A percentile compares a stretch with the other conserved stretches of the same genome.
These are phyloP conservation scores for Aspergillus hiratsukae DNA, from an alignment of 2,329 filamentous ascomycete genomes.

Conservation along the genomic window DNA sequence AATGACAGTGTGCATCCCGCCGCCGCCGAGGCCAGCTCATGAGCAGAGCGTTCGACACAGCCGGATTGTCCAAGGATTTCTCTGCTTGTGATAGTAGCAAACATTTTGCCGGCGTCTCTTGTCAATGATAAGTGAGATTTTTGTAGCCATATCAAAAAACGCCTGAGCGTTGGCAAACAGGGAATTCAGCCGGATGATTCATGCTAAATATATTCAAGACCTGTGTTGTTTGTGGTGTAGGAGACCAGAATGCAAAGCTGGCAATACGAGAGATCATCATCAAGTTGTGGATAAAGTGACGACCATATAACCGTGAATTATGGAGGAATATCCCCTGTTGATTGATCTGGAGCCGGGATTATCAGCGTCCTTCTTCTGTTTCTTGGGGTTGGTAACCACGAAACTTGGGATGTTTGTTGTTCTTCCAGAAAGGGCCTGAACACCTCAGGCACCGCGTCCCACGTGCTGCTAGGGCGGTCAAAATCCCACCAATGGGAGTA, in stretches of 20 bases:
- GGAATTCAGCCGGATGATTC: background rate
- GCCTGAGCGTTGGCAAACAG: background rate
- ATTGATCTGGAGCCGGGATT: background rate
- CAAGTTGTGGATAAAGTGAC: background rate
- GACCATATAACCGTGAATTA: too few species aligned
- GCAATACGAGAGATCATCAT: background rate
- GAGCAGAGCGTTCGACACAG: background rate
- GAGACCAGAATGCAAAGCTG: background rate
- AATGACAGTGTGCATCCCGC: background rate
- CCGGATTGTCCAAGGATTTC: background rate
- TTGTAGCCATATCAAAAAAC: background rate
- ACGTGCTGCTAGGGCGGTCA: too few species aligned
- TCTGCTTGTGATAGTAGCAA: background rate
- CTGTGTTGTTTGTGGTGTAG: background rate
- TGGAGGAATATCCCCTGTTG: too few species aligned
- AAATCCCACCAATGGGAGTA: too few species aligned
- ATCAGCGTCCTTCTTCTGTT: background rate
- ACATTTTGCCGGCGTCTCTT: background rate
- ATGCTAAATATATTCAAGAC: background rate
- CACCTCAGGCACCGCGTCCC: background rate
- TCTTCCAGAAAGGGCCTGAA: background rate
- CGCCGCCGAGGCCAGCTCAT: too few species aligned
- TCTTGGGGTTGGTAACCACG: too few species aligned
- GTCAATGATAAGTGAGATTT: background rate
- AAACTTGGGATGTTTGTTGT: background rate